These are phyloP conservation scores for Metarhizium guizhouense DNA, from an alignment of 2,329 filamentous ascomycete genomes.

Conservation along the genomic window DNA sequence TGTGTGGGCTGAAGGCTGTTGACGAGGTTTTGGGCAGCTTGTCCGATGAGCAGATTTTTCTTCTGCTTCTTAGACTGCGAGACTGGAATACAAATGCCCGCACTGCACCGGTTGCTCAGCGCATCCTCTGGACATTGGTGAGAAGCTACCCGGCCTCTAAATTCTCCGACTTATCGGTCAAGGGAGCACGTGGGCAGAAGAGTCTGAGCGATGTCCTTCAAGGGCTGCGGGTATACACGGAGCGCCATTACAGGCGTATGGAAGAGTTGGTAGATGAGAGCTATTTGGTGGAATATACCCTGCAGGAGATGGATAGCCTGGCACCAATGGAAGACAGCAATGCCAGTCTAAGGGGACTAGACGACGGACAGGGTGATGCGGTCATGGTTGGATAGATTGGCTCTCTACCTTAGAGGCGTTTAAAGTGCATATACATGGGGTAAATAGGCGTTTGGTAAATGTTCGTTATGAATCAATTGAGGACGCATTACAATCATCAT, in stretches of 20 bases:
- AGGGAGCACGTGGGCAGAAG: conserved; percentile 47
- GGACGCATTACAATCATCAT: not conserved
- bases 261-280: conserved; percentile 92
- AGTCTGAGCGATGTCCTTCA: conserved; percentile 78
- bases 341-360: conserved; percentile 23
- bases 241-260: conserved; percentile 82
- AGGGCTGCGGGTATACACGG: conserved; percentile 82
- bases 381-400: conserved; percentile 27
- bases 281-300: conserved; percentile 86
- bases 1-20: conserved; percentile 60
- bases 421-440: not conserved
- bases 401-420: not conserved
- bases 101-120: conserved; percentile 76
- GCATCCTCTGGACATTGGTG: conserved; percentile 71
- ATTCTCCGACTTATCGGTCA: conserved; percentile 61
- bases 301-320: conserved; percentile 82
- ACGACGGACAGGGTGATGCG: conserved; percentile 30
- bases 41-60: conserved; percentile 77
- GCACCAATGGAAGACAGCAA: conserved; percentile 32
- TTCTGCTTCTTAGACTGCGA: conserved; percentile 69
- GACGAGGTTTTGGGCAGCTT: conserved; percentile 76
- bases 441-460: not conserved
- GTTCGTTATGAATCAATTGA: not conserved
- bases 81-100: conserved; percentile 98
- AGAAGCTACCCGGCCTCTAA: conserved; percentile 71